phyloP scores from a whole-genome alignment of 352 stramenopile genomes.

The Pythium guiyangense region DNA sequence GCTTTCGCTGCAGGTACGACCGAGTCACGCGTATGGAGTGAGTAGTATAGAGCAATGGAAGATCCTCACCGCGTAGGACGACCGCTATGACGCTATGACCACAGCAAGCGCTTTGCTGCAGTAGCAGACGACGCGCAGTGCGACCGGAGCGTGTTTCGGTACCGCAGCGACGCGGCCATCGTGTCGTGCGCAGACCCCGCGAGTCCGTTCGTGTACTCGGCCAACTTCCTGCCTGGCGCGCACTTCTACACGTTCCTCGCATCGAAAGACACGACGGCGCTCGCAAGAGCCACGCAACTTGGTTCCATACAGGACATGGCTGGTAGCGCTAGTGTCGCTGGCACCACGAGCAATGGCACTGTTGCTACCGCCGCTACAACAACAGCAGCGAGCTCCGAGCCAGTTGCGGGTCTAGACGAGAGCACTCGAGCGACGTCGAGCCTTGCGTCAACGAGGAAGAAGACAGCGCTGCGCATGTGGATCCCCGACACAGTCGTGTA shows the following conservation, averaged over 20 bases:
- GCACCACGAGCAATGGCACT: background rate
- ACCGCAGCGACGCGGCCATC: conserved; percentile 45
- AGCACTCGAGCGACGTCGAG: background rate
- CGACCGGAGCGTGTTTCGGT: conserved; percentile 37
- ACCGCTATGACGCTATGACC: background rate
- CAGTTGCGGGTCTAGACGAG: background rate
- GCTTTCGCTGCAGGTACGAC: conserved; percentile 14
- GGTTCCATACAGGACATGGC: background rate
- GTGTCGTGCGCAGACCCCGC: conserved; percentile 56
- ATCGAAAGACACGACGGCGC: conserved; percentile 23
- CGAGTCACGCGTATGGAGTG: too few species aligned
- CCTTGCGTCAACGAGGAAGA: conserved; percentile 11
- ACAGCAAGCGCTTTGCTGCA: conserved; percentile 9
- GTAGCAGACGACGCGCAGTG: conserved; percentile 7
- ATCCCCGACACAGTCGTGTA: conserved; percentile 82
- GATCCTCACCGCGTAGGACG: background rate
- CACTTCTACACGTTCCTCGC: conserved; percentile 82
- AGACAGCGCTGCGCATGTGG: conserved; percentile 43
- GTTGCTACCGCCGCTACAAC: too few species aligned
- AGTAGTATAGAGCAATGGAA: too few species aligned
- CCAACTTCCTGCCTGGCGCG: conserved; percentile 69
- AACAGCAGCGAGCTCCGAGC: background rate
- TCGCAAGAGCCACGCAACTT: background rate
- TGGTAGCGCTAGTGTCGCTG: background rate
- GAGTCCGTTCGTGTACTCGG: conserved; percentile 47